Percentiles rank a stretch among this genome's conserved stretches.
phyloP scores from a whole-genome alignment of 495 filamentous ascomycete species.

The Paragyromitra xinjiangensis region DNA sequence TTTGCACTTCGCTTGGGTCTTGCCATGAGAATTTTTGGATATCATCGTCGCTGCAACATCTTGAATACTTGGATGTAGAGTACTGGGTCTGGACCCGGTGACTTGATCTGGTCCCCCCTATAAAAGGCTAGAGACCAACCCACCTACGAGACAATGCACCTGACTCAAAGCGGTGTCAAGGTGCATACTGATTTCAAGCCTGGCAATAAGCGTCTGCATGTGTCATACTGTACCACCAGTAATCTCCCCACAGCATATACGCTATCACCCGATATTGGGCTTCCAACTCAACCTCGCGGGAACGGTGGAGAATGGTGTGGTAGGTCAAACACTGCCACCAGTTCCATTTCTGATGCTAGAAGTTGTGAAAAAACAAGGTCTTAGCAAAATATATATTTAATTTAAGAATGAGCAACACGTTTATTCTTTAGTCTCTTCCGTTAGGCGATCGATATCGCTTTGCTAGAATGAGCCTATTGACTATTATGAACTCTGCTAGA shows the following conservation, averaged over 20 bases:
- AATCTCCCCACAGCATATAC: constrained; percentile 47
- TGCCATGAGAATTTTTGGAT: not conserved
- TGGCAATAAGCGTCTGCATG: constrained; percentile 23
- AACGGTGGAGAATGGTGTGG: not conserved
- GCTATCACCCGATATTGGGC: constrained; percentile 33
- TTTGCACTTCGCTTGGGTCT: not conserved
- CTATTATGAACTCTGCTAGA: not conserved
- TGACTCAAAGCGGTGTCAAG: constrained; percentile 20
- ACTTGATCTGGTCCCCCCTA: not conserved
- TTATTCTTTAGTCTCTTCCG: no score
- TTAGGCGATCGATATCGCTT: no score
- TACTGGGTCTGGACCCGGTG: constrained; percentile 21
- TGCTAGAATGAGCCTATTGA: no score
- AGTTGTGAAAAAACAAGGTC: not conserved
- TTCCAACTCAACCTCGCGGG: not conserved
- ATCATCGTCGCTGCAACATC: not conserved
- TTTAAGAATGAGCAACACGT: no score
- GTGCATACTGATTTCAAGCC: constrained; percentile 15
- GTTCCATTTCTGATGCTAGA: not conserved
- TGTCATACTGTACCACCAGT: constrained; percentile 43
- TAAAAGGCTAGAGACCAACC: no score
- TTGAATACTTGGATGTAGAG: not conserved
- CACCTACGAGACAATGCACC: constrained; percentile 14
- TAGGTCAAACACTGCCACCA: not conserved
- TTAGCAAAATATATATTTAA: not conserved